phyloP scores from a whole-genome alignment of 768 basidiomycete species.

The Termitomyces sp. region DNA sequence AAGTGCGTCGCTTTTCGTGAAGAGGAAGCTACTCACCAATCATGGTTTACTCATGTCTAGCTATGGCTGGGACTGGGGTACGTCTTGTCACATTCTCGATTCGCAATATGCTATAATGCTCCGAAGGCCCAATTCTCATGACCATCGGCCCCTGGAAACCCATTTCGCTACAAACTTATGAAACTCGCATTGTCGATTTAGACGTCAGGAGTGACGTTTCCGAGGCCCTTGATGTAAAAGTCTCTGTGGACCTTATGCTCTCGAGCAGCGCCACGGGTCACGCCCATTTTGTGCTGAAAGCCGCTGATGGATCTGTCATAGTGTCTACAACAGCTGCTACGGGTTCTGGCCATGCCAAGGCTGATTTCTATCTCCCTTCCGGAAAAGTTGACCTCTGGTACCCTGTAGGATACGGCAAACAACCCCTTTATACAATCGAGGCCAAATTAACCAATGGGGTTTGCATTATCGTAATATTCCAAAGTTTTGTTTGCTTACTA shows the following conservation, averaged over 20 bases:
- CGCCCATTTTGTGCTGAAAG: constrained; percentile 44
- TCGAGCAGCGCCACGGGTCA: constrained; percentile 31
- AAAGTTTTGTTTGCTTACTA: not conserved
- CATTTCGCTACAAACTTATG: constrained; percentile 65
- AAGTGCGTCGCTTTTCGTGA: constrained; percentile 43
- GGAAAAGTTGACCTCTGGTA: constrained; percentile 79
- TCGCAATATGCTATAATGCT: not conserved
- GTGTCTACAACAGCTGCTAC: constrained; percentile 31
- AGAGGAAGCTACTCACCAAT: not conserved
- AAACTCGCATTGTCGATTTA: constrained; percentile 57
- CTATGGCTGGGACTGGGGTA: constrained; percentile 91
- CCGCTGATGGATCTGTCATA: constrained; percentile 42
- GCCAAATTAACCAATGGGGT: constrained; percentile 54
- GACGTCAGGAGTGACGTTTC: constrained; percentile 56
- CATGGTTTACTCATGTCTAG: constrained; percentile 26
- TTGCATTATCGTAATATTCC: constrained; percentile 7
- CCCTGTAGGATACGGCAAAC: constrained; percentile 77
- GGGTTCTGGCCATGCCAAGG: constrained; percentile 28
- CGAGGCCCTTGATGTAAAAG: constrained; percentile 44
- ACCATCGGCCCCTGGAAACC: constrained; percentile 88
- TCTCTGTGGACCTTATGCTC: constrained; percentile 42
- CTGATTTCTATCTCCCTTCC: constrained; percentile 43
- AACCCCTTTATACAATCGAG: constrained; percentile 68
- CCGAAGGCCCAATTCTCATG: constrained; percentile 74
- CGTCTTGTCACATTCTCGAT: not conserved